phyloP scores from a whole-genome alignment of 768 basidiomycete species.

The Lactarius quietus region DNA sequence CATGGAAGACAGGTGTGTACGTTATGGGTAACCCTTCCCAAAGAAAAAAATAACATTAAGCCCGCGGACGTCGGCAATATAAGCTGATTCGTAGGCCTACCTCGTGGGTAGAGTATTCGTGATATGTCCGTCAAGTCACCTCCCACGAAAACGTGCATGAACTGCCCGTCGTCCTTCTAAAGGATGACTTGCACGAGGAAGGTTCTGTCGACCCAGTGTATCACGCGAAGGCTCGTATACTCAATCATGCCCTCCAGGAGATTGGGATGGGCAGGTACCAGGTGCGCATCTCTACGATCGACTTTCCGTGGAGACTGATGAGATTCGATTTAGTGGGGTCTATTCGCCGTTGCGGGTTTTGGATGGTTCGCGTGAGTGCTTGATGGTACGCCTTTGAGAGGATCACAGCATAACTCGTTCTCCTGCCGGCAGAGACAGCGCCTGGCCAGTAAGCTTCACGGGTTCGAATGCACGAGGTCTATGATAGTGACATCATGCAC shows the following conservation, averaged over 20 bases:
- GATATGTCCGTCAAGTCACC: conserved; percentile 8
- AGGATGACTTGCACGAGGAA: conserved; percentile 22
- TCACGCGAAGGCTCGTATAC: conserved; percentile 50
- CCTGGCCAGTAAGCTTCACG: conserved; percentile 57
- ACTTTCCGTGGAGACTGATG: background rate
- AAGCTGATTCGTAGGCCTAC: background rate
- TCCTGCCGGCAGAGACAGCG: conserved; percentile 50
- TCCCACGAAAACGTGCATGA: background rate
- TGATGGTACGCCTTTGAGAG: background rate
- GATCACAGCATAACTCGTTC: background rate
- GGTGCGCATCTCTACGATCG: conserved; percentile 33
- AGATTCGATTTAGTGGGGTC: conserved; percentile 43
- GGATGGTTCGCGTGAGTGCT: conserved; percentile 68
- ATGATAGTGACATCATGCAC: background rate
- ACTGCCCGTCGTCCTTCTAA: background rate
- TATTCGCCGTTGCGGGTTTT: conserved; percentile 68
- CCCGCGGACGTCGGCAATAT: background rate
- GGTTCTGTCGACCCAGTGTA: conserved; percentile 51
- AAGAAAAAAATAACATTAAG: background rate
- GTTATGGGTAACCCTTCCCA: background rate
- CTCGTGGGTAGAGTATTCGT: background rate
- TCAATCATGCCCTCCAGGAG: conserved; percentile 60
- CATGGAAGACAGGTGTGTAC: too few relatives aligned
- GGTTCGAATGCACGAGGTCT: background rate
- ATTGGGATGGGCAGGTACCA: conserved; percentile 74